Percentiles rank a stretch among this genome's conserved stretches.
Conservation (phyloP, 768 basidiomycete species). For the Daedaleopsis sinensis region DNA sequence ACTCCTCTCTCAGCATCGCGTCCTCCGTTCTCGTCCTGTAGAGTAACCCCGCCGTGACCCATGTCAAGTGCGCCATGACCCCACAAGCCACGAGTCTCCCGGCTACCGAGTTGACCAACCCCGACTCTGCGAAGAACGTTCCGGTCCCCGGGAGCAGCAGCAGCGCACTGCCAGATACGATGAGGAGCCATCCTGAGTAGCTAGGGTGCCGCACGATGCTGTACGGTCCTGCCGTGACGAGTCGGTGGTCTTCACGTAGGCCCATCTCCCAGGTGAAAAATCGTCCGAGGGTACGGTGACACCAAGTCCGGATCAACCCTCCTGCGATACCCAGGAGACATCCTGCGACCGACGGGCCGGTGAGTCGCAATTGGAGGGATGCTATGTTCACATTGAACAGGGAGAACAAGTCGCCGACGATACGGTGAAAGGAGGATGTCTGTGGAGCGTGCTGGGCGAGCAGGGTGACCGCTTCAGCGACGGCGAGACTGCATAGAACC, state of each 20-base stretch:
- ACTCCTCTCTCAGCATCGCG: constrained; percentile 6
- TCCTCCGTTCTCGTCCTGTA: constrained; percentile 5
- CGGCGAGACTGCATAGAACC: background rate
- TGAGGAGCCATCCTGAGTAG: constrained; percentile 13
- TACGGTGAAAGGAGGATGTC: background rate
- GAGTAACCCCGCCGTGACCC: background rate
- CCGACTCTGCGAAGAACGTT: constrained; percentile 6
- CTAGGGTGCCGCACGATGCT: constrained; percentile 27
- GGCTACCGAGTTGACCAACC: background rate
- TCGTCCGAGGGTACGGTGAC: constrained; percentile 18
- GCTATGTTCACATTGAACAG: background rate
- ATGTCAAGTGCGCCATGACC: background rate
- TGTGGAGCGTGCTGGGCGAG: background rate
- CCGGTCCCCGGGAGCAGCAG: background rate
- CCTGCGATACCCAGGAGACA: background rate
- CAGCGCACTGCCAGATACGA: background rate
- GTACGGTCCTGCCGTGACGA: constrained; percentile 28
- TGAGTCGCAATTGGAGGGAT: background rate
- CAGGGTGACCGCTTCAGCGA: background rate
- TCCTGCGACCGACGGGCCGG: background rate
- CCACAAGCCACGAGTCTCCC: background rate
- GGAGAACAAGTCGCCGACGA: background rate
- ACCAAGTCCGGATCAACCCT: constrained; percentile 5
- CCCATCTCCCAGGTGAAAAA: constrained; percentile 23
- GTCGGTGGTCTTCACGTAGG: constrained; percentile 12